Conservation (phyloP, 2,329 filamentous ascomycete genomes). For the Aspergillus aculeatinus region DNA sequence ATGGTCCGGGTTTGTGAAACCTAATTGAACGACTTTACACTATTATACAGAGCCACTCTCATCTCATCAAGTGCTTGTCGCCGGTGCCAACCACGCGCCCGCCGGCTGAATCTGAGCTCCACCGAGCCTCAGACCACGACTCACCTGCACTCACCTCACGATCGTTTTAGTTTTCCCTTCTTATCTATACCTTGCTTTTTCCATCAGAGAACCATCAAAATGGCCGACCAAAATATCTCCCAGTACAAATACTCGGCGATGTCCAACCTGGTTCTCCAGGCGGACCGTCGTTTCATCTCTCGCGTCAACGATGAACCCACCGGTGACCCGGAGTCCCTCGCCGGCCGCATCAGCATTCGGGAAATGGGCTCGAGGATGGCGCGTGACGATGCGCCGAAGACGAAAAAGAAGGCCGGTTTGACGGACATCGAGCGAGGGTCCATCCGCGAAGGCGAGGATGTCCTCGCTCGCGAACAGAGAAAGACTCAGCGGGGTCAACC, state of each 20-base stretch:
- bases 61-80: constrained; percentile 23
- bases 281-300: constrained; percentile 92
- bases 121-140: constrained; percentile 29
- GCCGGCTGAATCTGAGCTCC: constrained; percentile 36
- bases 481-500: constrained; percentile 78
- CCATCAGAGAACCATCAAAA: constrained; percentile 42
- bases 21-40: constrained; percentile 22
- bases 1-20: constrained; percentile 41
- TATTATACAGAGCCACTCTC: constrained; percentile 13
- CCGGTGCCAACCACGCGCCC: constrained; percentile 35
- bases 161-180: constrained; percentile 23
- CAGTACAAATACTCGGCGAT: constrained; percentile 99
- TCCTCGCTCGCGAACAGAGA: constrained; percentile 77
- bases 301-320: constrained; percentile 92
- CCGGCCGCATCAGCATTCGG: constrained; percentile 85
- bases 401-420: constrained; percentile 69
- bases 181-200: constrained; percentile 14
- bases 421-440: constrained; percentile 72
- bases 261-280: constrained; percentile 99
- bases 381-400: constrained; percentile 75
- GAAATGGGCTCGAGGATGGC: constrained; percentile 90
- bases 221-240: constrained; percentile 76
- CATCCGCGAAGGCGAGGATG: constrained; percentile 77
- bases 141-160: constrained; percentile 27
- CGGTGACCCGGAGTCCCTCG: constrained; percentile 94